Evolutionary conservation across 768 basidiomycete genomes (phyloP).

Genomic region (Crucibulum laeve): DNA sequence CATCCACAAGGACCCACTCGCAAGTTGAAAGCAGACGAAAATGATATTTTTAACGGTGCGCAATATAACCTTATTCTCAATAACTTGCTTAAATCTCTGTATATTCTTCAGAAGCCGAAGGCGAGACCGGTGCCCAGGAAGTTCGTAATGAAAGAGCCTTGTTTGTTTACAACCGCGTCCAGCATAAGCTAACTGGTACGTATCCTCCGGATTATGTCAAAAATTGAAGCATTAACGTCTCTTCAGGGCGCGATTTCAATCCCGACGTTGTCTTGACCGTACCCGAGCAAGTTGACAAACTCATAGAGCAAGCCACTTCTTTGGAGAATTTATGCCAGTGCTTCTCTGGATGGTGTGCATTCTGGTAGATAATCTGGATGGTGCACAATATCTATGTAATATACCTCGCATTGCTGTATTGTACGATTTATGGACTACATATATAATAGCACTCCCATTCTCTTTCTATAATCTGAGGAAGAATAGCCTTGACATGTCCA

Average conservation of each 20-base stretch:
- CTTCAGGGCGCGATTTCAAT: slow-evolving; percentile 87
- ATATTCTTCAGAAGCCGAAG: slow-evolving; percentile 31
- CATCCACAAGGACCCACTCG: slow-evolving; percentile 79
- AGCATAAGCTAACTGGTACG: slow-evolving; percentile 89
- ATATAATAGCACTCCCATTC: too few relatives aligned
- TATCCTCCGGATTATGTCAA: slow-evolving; percentile 3
- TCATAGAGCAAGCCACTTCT: slow-evolving; percentile 91
- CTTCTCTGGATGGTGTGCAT: slow-evolving; percentile 93
- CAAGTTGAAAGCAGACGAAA: slow-evolving; percentile 87
- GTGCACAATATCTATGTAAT: slow-evolving; percentile 4
- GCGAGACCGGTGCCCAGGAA: slow-evolving; percentile 68
- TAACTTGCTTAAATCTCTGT: slow-evolving; percentile 1
- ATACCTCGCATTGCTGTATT: slow-evolving; percentile 4
- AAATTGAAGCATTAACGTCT: background rate
- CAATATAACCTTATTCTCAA: background rate
- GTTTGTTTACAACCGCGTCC: slow-evolving; percentile 90
- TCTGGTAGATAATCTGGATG: slow-evolving; percentile 46
- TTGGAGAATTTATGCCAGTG: slow-evolving; percentile 96
- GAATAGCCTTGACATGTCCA: too few relatives aligned
- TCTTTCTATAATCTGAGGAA: too few relatives aligned
- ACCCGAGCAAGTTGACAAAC: slow-evolving; percentile 82
- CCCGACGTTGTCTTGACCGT: slow-evolving; percentile 72
- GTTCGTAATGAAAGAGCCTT: slow-evolving; percentile 89
- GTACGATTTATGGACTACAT: slow-evolving; percentile 7
- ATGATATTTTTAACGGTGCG: slow-evolving; percentile 87